A percentile compares a stretch with the other conserved stretches of the same genome.
Conservation (phyloP, 257 asterid species). For the Parsonsia alboflavescens region DNA sequence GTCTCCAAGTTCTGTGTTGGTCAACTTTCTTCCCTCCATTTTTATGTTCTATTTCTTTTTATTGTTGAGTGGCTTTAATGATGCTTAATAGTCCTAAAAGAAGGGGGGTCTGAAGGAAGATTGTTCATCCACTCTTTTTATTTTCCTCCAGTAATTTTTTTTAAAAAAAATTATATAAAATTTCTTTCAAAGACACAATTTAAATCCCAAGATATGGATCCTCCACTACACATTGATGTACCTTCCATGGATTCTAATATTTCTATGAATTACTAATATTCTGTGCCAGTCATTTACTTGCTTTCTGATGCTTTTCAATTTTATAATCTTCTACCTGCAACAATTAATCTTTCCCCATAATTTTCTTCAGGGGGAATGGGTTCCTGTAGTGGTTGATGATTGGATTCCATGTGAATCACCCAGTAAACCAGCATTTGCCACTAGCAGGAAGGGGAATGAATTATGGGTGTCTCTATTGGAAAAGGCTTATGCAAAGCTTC, state of each 20-base stretch:
- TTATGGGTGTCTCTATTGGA: constrained; percentile 90
- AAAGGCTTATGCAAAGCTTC: constrained; percentile 98
- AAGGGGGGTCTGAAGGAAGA: too few species aligned
- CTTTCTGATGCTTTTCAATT: not conserved
- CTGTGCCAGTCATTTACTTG: not conserved
- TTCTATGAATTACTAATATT: not conserved
- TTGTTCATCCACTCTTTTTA: too few species aligned
- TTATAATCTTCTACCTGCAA: not conserved
- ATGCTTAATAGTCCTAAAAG: not conserved
- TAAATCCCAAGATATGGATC: too few species aligned
- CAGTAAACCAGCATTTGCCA: constrained; percentile 97
- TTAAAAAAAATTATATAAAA: too few species aligned
- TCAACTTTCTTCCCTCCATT: not conserved
- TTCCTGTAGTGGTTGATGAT: constrained; percentile 96
- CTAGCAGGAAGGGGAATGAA: constrained; percentile 88
- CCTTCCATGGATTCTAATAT: not conserved
- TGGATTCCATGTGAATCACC: constrained; percentile 99
- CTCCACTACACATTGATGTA: too few species aligned
- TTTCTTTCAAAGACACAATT: too few species aligned
- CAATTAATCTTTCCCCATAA: not conserved
- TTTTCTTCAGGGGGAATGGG: constrained; percentile 89
- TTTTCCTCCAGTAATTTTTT: too few species aligned
- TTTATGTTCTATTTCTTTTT: too few species aligned
- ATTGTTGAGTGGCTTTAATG: not conserved
- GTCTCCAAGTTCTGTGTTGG: not conserved